Percentiles rank a stretch among this genome's conserved stretches.
Conservation (phyloP, 2,329 filamentous ascomycete species). For the Coniella vitis region DNA sequence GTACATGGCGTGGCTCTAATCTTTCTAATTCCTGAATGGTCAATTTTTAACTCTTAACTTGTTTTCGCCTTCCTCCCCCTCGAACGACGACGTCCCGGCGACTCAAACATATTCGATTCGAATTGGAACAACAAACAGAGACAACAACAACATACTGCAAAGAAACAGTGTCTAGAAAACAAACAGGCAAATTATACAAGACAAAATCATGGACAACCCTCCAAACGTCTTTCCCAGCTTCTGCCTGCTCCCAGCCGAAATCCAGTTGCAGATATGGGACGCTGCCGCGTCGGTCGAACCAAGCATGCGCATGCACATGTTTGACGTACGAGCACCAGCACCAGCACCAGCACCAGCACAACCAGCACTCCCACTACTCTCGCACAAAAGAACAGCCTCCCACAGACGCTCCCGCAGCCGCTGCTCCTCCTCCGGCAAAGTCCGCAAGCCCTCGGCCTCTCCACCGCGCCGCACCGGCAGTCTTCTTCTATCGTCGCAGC, state of each 20-base stretch:
- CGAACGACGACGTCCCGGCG: no score
- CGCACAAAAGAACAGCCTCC: not conserved
- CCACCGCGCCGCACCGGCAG: not conserved
- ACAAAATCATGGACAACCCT: slow-evolving; percentile 3
- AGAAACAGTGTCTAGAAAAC: not conserved
- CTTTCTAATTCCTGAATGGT: slow-evolving; percentile 1
- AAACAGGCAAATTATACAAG: not conserved
- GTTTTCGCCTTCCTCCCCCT: no score
- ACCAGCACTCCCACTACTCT: not conserved
- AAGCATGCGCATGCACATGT: slow-evolving; percentile 21
- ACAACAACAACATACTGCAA: not conserved
- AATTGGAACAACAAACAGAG: not conserved
- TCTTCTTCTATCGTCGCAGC: no score
- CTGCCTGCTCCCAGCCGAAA: slow-evolving; percentile 18
- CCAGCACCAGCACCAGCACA: not conserved
- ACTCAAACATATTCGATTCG: no score
- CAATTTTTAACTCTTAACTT: slow-evolving; percentile 1
- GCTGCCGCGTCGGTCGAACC: slow-evolving; percentile 15
- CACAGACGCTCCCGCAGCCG: not conserved
- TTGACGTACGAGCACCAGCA: slow-evolving; percentile 17
- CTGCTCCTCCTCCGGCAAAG: slow-evolving; percentile 5
- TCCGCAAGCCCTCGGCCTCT: slow-evolving; percentile 3
- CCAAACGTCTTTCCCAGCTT: slow-evolving; percentile 16
- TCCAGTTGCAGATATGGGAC: slow-evolving; percentile 21
- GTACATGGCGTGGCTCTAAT: not conserved